Percentiles rank a stretch among this genome's conserved stretches.
Evolutionary conservation across 2,329 filamentous ascomycete species (phyloP).

Genomic region (Whalleya microplaca): DNA sequence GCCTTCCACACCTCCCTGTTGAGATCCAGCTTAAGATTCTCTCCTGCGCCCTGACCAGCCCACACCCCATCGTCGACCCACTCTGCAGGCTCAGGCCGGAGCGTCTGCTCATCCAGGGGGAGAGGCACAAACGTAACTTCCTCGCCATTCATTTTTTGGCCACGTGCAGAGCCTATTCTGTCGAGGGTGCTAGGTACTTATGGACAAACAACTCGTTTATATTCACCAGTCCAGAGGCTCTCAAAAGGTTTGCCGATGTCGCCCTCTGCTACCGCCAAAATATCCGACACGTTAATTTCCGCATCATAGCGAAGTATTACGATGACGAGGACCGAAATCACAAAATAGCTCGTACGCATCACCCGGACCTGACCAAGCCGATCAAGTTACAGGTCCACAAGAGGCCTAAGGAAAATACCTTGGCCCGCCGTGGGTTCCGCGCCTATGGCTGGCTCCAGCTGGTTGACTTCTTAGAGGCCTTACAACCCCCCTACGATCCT

Average conservation of each 20-base stretch:
- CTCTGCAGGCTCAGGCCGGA: conserved; percentile 49
- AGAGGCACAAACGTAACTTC: conserved; percentile 49
- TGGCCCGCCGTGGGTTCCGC: conserved; percentile 56
- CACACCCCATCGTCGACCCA: conserved; percentile 57
- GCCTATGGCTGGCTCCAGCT: conserved; percentile 60
- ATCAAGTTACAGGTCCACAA: conserved; percentile 47
- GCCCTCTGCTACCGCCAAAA: conserved; percentile 45
- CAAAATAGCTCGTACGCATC: conserved; percentile 47
- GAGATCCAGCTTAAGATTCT: conserved; percentile 58
- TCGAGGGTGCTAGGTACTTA: conserved; percentile 53
- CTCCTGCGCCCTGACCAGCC: conserved; percentile 53
- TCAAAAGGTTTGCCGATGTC: conserved; percentile 54
- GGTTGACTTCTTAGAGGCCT: conserved; percentile 54
- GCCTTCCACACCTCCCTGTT: conserved; percentile 51
- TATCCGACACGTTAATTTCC: conserved; percentile 52
- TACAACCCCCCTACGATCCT: conserved; percentile 56
- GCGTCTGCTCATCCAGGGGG: conserved; percentile 47
- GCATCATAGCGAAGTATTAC: conserved; percentile 59
- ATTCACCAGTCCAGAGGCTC: conserved; percentile 56
- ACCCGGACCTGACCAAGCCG: conserved; percentile 46
- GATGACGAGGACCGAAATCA: conserved; percentile 52
- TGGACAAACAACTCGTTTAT: conserved; percentile 58
- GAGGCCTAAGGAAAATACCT: conserved; percentile 48
- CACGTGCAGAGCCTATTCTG: conserved; percentile 53
- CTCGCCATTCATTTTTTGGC: conserved; percentile 58